These are phyloP conservation scores for Asclepias syriaca DNA, from an alignment of 257 asterid genomes.

Conservation along the genomic window DNA sequence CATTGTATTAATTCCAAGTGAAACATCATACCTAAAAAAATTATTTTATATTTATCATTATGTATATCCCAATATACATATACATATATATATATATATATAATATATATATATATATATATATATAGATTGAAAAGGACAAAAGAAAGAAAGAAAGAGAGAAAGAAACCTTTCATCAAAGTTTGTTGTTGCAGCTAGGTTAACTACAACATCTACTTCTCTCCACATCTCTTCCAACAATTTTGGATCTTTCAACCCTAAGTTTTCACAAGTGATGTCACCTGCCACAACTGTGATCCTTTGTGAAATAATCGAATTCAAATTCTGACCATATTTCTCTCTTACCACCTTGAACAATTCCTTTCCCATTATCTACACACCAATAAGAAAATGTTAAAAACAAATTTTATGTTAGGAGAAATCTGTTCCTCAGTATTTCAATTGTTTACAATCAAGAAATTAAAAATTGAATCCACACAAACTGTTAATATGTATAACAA, in stretches of 20 bases:
- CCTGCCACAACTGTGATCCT: constrained; percentile 60
- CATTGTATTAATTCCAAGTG: constrained; percentile 55
- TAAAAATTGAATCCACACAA: no score
- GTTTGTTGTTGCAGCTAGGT: constrained; percentile 86
- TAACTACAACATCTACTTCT: constrained; percentile 69
- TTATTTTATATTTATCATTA: no score
- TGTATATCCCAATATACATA: no score
- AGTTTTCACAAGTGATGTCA: constrained; percentile 64
- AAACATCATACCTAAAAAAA: constrained; percentile 55
- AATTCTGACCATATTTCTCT: constrained; percentile 44
- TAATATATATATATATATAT: no score
- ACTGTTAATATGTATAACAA: no score
- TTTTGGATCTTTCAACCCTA: constrained; percentile 52
- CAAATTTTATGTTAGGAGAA: no score
- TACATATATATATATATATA: no score
- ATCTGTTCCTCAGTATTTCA: no score
- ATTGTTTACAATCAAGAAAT: no score
- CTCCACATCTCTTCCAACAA: constrained; percentile 63
- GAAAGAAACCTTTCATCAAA: constrained; percentile 75
- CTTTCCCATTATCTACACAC: constrained; percentile 46
- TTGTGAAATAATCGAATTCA: constrained; percentile 34
- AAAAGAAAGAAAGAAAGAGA: no score
- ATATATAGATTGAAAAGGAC: no score
- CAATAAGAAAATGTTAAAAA: background rate
- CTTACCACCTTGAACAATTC: constrained; percentile 68